Percentiles rank a stretch among this genome's conserved stretches.
These are phyloP conservation scores for Carallia pectinifolia DNA, from an alignment of 345 rosid species.

Conservation along the genomic window DNA sequence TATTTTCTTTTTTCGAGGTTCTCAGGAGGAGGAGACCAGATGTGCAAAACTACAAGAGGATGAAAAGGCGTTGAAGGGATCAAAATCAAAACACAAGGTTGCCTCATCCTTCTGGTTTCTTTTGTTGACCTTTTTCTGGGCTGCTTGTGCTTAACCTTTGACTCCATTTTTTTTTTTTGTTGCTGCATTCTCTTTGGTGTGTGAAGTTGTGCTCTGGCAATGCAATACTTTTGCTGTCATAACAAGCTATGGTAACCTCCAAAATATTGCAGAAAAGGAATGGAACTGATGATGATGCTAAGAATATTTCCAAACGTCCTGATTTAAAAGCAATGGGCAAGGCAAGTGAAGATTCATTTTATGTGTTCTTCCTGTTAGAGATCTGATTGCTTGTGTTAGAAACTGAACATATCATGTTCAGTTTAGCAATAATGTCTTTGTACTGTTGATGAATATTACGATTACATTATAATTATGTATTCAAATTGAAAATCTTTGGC, in stretches of 20 bases:
- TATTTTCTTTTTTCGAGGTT: neutral
- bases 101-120: neutral
- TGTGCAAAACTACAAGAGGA: constrained; percentile 31
- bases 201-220: too few relatives aligned
- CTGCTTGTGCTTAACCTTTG: neutral
- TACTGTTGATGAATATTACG: too few relatives aligned
- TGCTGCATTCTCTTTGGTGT: too few relatives aligned
- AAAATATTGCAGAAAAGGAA: constrained; percentile 35
- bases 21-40: constrained; percentile 61
- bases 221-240: too few relatives aligned
- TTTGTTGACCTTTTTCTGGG: neutral
- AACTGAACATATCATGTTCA: too few relatives aligned
- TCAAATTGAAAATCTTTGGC: constrained; percentile 9
- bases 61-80: constrained; percentile 22
- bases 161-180: too few relatives aligned
- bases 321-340: constrained; percentile 15
- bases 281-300: neutral
- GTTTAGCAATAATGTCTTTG: too few relatives aligned
- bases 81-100: constrained; percentile 37
- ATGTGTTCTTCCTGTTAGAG: neutral
- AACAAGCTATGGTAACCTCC: neutral
- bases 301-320: constrained; percentile 1
- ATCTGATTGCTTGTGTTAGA: neutral
- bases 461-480: too few relatives aligned
- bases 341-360: constrained; percentile 15